Conservation (phyloP, 2,329 filamentous ascomycete genomes). For the Beauveria scarabaeidicola region DNA sequence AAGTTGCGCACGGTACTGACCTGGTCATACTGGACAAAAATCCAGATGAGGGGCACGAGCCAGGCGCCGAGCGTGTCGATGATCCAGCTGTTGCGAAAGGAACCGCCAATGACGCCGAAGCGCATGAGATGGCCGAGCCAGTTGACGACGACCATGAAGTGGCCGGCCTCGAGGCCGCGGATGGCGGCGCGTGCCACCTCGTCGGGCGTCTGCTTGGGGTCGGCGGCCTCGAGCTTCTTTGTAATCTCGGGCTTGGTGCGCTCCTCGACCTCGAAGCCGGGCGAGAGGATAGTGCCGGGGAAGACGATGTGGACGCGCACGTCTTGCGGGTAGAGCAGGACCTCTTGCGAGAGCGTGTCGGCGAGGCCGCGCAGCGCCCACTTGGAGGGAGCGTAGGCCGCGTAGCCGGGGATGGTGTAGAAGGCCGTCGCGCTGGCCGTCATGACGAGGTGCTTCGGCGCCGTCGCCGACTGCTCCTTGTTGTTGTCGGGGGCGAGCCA, state of each 20-base stretch:
- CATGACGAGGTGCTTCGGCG: constrained; percentile 74
- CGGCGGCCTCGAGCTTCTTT: constrained; percentile 68
- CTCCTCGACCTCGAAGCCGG: constrained; percentile 70
- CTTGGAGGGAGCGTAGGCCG: constrained; percentile 76
- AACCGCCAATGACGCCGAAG: constrained; percentile 47
- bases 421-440: constrained; percentile 72
- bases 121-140: constrained; percentile 66
- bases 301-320: constrained; percentile 76
- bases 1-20: constrained; percentile 50
- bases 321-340: constrained; percentile 75
- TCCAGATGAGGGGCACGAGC: constrained; percentile 46
- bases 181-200: constrained; percentile 66
- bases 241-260: constrained; percentile 73
- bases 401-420: constrained; percentile 72
- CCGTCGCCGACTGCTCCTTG: constrained; percentile 20
- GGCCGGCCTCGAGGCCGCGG: constrained; percentile 65
- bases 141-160: constrained; percentile 71
- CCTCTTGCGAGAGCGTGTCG: constrained; percentile 76
- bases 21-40: constrained; percentile 48
- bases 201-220: constrained; percentile 70
- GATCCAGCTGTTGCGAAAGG: constrained; percentile 49
- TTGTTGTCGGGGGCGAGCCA: constrained; percentile 55
- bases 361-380: constrained; percentile 74
- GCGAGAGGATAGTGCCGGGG: constrained; percentile 73
- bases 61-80: constrained; percentile 50